Evolutionary conservation across 495 filamentous ascomycete species (phyloP), one percentile per base, ranked within the genome.

Genomic region (Copromyces sp.): DNA sequence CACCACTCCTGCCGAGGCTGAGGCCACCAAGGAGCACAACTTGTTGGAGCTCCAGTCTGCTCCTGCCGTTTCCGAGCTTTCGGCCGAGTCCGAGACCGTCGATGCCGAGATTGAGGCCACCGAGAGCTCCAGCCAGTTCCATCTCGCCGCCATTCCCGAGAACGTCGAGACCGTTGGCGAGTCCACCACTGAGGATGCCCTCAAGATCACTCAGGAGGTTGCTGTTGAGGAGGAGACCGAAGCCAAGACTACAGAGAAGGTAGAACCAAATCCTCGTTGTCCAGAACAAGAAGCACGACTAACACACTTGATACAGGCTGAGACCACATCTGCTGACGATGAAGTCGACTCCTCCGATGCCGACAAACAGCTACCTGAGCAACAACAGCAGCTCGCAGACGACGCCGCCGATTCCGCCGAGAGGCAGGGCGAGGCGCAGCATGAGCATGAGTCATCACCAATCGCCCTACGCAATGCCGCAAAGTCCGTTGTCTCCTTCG

Each of bases 401-500:
- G 47, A 71, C 73, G 41, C 69, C 68, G 39, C 44, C 72, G 72
- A 72, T 65, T 35, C 72, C 45, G 39, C 68, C 39, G 69, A 45
- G 44, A 35, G 38, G 73, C 72, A 47, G 70, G 39, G 2, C 32
- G 42, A 78, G 41, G 69, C 73, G 73, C 69, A 75, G 71, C 69
- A 70, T 73, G 39, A 73, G 70, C 65, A 74, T 68, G 39, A 69
- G 72, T 9, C 47, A 44, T 16, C 71, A 70, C 70, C 68, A 40
- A 72, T 9, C 69, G 59, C 39, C 35, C n/a, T 76, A 73, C 68
- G 73, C 74, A 53, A 79, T 73, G 53, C 68, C 78, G 68, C 41
- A 78, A 71, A 79, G 72, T 61, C 76, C 78, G 40, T 74, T 80
- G 72, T 76, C 76, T 32, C 77, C 77, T 39, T 73, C 79, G 68